Percentiles rank a stretch among this genome's conserved stretches.
These are phyloP conservation scores for Panicum miliaceum DNA, from an alignment of 176 grass and related monocot genomes.

Conservation along the genomic window DNA sequence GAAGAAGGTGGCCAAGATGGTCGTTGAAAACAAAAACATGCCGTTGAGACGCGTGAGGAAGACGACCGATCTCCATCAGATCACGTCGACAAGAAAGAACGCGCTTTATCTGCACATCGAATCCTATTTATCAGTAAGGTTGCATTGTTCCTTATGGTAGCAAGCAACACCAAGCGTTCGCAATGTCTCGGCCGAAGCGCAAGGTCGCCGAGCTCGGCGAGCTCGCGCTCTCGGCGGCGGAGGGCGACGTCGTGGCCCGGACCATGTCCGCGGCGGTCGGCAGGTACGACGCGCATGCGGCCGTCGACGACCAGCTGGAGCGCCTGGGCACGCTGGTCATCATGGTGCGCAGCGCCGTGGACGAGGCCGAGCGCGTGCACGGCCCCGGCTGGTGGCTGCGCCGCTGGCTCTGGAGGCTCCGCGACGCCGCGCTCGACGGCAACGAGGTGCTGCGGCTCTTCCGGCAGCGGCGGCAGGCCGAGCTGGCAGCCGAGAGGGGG, in stretches of 20 bases:
- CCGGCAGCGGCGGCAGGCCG: neutral
- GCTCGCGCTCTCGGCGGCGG: neutral
- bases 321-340: neutral
- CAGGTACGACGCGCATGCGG: neutral
- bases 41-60: no score
- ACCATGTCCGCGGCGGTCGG: neutral
- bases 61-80: no score
- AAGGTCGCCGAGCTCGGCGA: neutral
- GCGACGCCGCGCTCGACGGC: neutral
- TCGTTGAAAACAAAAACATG: no score
- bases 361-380: neutral
- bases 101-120: no score
- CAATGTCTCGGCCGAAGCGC: neutral
- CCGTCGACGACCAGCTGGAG: neutral
- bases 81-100: no score
- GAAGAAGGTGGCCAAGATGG: no score
- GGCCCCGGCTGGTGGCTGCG: neutral
- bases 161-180: no score
- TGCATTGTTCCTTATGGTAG: no score
- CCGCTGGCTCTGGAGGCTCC: constrained; percentile 6
- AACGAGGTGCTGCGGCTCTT: neutral
- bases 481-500: no score
- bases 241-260: neutral
- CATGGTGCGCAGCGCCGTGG: neutral
- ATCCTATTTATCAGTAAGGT: no score